Percentiles rank a stretch among this genome's conserved stretches.
Conservation (phyloP, 768 basidiomycete genomes). For the Strobilomyces echinocephalus region DNA sequence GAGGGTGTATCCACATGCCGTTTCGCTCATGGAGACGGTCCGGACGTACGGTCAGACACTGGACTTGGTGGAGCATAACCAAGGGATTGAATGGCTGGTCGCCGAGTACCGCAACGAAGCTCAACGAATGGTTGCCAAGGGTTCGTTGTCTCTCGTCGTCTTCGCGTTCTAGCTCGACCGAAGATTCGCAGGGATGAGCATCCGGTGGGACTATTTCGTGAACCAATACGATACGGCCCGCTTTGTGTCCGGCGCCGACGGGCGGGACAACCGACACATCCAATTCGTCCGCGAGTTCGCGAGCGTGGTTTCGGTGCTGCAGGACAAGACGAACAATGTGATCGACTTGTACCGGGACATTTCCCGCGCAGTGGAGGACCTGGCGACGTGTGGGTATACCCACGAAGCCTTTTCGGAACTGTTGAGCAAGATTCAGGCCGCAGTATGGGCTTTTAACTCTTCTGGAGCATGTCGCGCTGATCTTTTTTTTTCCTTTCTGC, state of each 20-base stretch:
- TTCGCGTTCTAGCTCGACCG: background rate
- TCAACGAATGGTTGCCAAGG: slow-evolving; percentile 88
- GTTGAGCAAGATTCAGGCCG: slow-evolving; percentile 75
- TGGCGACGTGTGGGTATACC: slow-evolving; percentile 82
- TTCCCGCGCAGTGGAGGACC: slow-evolving; percentile 76
- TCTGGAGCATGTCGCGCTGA: background rate
- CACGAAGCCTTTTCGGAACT: slow-evolving; percentile 77
- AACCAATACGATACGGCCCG: slow-evolving; percentile 86
- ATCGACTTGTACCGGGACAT: slow-evolving; percentile 91
- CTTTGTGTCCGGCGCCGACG: slow-evolving; percentile 69
- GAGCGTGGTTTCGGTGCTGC: slow-evolving; percentile 84
- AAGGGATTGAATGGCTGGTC: slow-evolving; percentile 89
- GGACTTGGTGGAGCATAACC: slow-evolving; percentile 84
- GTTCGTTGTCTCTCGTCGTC: slow-evolving; percentile 38
- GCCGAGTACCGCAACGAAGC: slow-evolving; percentile 92
- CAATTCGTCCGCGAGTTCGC: slow-evolving; percentile 96
- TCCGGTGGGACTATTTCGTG: slow-evolving; percentile 96
- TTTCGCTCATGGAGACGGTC: slow-evolving; percentile 98
- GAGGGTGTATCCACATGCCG: slow-evolving; percentile 96
- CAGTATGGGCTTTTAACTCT: slow-evolving; percentile 44
- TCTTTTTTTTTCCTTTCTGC: background rate
- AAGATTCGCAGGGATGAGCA: slow-evolving; percentile 69
- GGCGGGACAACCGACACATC: slow-evolving; percentile 80
- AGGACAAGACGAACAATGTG: slow-evolving; percentile 94
- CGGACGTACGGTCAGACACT: slow-evolving; percentile 94